Evolutionary conservation across 208 protist genomes (phyloP).

Genomic region (Trypanosoma rangeli): DNA sequence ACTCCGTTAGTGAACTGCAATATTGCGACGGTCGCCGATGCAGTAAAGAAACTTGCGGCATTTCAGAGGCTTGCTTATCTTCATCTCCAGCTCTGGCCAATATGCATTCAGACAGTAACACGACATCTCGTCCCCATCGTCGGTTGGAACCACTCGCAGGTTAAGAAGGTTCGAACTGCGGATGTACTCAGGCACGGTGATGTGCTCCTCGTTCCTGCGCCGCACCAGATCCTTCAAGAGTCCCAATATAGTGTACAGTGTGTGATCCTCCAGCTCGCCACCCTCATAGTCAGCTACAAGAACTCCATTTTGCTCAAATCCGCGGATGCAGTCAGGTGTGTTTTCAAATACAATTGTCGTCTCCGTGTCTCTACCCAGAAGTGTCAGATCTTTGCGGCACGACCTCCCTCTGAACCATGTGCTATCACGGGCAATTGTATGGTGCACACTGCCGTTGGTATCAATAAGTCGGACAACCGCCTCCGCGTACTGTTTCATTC

Average conservation of each 20-base stretch:
- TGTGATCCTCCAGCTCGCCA: slow-evolving; percentile 87
- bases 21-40: slow-evolving; percentile 1
- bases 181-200: slow-evolving; percentile 79
- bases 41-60: neutral
- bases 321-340: slow-evolving; percentile 87
- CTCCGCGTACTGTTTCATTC: slow-evolving; percentile 81
- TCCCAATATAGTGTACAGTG: slow-evolving; percentile 57
- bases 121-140: slow-evolving; percentile 58
- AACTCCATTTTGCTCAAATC: slow-evolving; percentile 85
- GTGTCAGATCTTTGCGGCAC: slow-evolving; percentile 76
- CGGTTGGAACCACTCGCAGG: slow-evolving; percentile 53
- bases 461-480: slow-evolving; percentile 88
- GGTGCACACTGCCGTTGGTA: slow-evolving; percentile 46
- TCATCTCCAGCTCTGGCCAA: neutral
- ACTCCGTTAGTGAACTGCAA: slow-evolving; percentile 14
- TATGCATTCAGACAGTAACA: slow-evolving; percentile 68
- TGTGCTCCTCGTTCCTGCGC: slow-evolving; percentile 35
- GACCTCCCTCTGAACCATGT: slow-evolving; percentile 66
- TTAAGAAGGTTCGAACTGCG: slow-evolving; percentile 36
- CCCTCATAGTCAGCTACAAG: slow-evolving; percentile 91
- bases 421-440: slow-evolving; percentile 80
- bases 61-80: neutral
- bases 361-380: slow-evolving; percentile 77
- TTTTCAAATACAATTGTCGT: slow-evolving; percentile 89
- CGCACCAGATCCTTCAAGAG: slow-evolving; percentile 77